Base-by-base conservation (phyloP, 2,329 filamentous ascomycete species). In the Mycosphaerella arachidis region DNA sequence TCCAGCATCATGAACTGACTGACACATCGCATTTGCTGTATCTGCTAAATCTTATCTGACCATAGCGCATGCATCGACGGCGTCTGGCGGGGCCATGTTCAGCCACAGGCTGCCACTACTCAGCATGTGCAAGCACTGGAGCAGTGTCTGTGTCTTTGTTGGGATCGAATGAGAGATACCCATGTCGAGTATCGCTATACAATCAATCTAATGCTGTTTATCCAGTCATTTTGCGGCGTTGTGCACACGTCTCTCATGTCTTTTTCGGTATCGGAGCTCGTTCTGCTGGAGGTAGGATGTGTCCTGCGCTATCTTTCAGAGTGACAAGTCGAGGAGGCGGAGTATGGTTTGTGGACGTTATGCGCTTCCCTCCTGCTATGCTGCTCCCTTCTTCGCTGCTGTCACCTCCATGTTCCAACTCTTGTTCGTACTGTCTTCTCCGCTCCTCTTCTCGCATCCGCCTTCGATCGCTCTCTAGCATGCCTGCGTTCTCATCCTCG, bases 401-500 rank as follows among this genome's bases (percentile, higher is more conserved):
- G 16, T 63, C 60, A 27, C 52, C 59, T 18, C 56, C 58, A 30
- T 51, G 50, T 16, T 48, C 53, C 13, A 45, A 48, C 16, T 55
- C 59, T 30, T 45, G 9, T 53, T 57, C 58, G 35, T 59, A 60
- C 64, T 69, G 57, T 24, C 52, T 30, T 50, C 52, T 50, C 29
- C 57, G 57, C 30, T 59, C 57, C 16, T 55, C 51, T 52, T 54
- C 57, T 31, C 48, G 55, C n/a, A 40, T 7, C 56, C 61, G 29
- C 55, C 55, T 18, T 51, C 61, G 9, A 53, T 57, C 48, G 33
- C 56, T 57, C 24, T 58, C 53, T 16, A 67, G 45, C 67, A 70
- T 67, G n/a, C 60, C 65, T 18, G 64, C 61, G 12, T 59, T 46
- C 61, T 70, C 85, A 87, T 89, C 62, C 79, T 80, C 60, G 81